These are phyloP conservation scores for Trichoderma sp. DNA, from an alignment of 2,329 filamentous ascomycete genomes.

Conservation along the genomic window DNA sequence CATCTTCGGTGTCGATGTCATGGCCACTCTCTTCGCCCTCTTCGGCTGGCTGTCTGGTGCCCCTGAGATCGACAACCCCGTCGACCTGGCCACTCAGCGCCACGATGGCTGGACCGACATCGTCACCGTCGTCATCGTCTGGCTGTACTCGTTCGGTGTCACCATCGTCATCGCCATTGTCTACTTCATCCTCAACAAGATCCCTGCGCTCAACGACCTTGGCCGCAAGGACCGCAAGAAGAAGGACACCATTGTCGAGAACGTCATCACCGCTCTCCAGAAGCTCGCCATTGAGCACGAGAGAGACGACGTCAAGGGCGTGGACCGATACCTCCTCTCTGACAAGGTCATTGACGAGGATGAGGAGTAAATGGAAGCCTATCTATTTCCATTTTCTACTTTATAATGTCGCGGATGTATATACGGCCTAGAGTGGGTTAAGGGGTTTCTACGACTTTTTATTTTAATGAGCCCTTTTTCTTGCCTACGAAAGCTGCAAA, in stretches of 20 bases:
- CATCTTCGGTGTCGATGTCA: slow-evolving; percentile 77
- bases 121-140: slow-evolving; percentile 83
- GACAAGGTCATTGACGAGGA: slow-evolving; percentile 24
- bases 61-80: slow-evolving; percentile 20
- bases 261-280: slow-evolving; percentile 26
- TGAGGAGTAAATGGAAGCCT: slow-evolving; percentile 20
- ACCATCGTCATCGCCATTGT: slow-evolving; percentile 80
- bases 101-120: slow-evolving; percentile 64
- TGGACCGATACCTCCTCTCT: slow-evolving; percentile 21
- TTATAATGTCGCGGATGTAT: slow-evolving; percentile 24
- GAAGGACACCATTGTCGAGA: slow-evolving; percentile 43
- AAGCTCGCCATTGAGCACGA: slow-evolving; percentile 26
- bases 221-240: slow-evolving; percentile 85
- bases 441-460: neutral
- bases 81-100: slow-evolving; percentile 11
- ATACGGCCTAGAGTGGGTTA: neutral
- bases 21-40: slow-evolving; percentile 82
- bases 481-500: slow-evolving; percentile 11
- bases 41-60: slow-evolving; percentile 75
- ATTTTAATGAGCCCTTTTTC: neutral
- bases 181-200: slow-evolving; percentile 78
- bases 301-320: slow-evolving; percentile 13
- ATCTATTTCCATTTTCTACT: neutral
- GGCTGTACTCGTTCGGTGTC: slow-evolving; percentile 88
- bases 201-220: slow-evolving; percentile 80